Evolutionary conservation across 164 flowering plant species (phyloP).

Genomic region (Dillenia suffruticosa): DNA sequence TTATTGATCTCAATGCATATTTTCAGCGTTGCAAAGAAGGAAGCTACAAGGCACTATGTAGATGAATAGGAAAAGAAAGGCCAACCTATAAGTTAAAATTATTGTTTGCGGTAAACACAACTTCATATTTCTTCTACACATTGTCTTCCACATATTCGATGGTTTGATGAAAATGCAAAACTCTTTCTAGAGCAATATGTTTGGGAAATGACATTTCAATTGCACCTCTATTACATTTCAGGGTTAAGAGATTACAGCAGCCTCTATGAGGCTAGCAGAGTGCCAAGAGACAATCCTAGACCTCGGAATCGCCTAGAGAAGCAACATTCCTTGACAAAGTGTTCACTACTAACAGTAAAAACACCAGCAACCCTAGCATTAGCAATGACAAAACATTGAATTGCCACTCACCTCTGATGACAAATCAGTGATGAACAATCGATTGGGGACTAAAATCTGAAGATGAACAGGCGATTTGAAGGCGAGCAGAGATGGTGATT

Average conservation of each 20-base stretch:
- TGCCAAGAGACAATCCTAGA: constrained; percentile 55
- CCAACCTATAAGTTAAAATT: constrained; percentile 42
- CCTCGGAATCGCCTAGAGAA: constrained; percentile 49
- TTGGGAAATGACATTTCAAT: too few species aligned
- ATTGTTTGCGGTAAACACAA: background rate
- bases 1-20: too few species aligned
- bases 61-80: constrained; percentile 35
- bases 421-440: too few species aligned
- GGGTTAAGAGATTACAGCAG: constrained; percentile 74
- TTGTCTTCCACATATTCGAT: too few species aligned
- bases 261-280: constrained; percentile 65
- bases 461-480: too few species aligned
- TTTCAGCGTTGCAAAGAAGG: constrained; percentile 46
- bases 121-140: too few species aligned
- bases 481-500: too few species aligned
- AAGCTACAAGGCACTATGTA: constrained; percentile 14
- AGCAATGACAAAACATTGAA: constrained; percentile 20
- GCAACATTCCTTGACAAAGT: constrained; percentile 27
- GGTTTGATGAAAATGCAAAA: too few species aligned
- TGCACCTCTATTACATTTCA: constrained; percentile 20
- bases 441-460: too few species aligned
- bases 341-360: constrained; percentile 7
- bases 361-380: constrained; percentile 1
- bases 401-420: constrained; percentile 40
- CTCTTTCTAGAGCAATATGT: too few species aligned